Base-by-base conservation (phyloP, 495 filamentous ascomycete species). In the Annulohypoxylon stygium region DNA sequence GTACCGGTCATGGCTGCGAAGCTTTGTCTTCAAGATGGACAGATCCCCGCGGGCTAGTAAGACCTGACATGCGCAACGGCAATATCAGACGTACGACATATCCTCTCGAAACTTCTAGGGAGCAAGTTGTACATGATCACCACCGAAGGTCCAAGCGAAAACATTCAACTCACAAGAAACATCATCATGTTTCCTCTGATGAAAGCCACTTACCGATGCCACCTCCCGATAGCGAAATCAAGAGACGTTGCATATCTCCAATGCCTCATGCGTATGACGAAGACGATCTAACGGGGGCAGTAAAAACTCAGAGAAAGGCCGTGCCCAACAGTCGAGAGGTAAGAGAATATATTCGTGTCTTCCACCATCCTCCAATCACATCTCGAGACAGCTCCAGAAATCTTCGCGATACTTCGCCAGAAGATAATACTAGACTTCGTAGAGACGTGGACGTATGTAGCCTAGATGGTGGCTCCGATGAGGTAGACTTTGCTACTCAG, bases 341-440 rank as follows among this genome's bases (percentile, higher is more conserved):
- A 18, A 73, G 71, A 74, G 78, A 82, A 12, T 80, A 80, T 61
- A 79, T 81, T 36, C 55, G 78, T 16, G 67, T 73, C 39, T 79
- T 80, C 36, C 76, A 82, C 23, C 74, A 76, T 25, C 81, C 81
- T 25, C 83, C 79, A 4, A 81, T 83, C 34, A 73, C 75, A 39
- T 73, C 73, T 55, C 79, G 81, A 11, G 53, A 68, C 14, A 83
- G 79, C 67, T 84, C 83, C 41, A 75, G 57, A 45, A 71, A 61
- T 36, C 50, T 83, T 41, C 71, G 66, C 53, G 63, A 57, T 59
- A 51, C 16, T 53, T 65, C 63, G 5, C 10, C 34, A 18, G 30
- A 63, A 41, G 48, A 23, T 33, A 57, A 71, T 45, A 14, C 33
- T 51, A 61, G 74, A 50, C 26, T 45, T 67, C 41, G 55, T 51